These are phyloP conservation scores for Durusdinium trenchii DNA, from an alignment of 73 alveolate genomes.

Conservation along the genomic window DNA sequence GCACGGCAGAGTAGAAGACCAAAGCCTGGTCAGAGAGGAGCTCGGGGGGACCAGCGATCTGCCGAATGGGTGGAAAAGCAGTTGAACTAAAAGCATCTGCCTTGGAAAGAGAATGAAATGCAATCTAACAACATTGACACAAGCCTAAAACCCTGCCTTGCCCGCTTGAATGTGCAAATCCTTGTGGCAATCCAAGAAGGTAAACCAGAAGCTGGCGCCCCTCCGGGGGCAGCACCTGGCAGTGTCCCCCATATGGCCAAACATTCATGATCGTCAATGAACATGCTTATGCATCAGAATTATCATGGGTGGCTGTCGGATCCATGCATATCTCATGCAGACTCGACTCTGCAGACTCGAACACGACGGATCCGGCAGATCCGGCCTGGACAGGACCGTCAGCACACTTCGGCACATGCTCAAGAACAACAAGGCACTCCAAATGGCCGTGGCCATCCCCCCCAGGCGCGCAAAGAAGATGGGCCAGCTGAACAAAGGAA, in stretches of 20 bases:
- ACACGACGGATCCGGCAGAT: too few species aligned
- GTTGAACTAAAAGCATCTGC: neutral
- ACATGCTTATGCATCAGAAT: too few species aligned
- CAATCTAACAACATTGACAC: neutral
- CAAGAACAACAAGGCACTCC: slow-evolving; percentile 55
- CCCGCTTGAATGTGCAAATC: slow-evolving; percentile 78
- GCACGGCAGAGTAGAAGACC: slow-evolving; percentile 35
- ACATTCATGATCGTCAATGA: too few species aligned
- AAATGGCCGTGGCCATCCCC: slow-evolving; percentile 63
- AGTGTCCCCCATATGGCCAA: too few species aligned
- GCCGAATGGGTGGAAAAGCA: neutral
- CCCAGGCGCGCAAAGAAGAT: slow-evolving; percentile 76
- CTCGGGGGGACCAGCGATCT: neutral
- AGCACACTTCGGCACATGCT: slow-evolving; percentile 53
- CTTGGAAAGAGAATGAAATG: neutral
- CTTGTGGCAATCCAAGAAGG: slow-evolving; percentile 73
- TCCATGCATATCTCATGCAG: too few species aligned
- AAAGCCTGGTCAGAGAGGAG: neutral
- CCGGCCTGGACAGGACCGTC: neutral
- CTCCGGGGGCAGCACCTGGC: slow-evolving; percentile 32
- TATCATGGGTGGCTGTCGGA: too few species aligned
- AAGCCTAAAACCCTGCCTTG: neutral
- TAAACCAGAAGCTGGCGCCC: slow-evolving; percentile 40
- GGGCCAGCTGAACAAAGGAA: slow-evolving; percentile 54
- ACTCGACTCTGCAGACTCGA: too few species aligned